Conservation (phyloP, 257 asterid species). For the Salvia hispanica region DNA sequence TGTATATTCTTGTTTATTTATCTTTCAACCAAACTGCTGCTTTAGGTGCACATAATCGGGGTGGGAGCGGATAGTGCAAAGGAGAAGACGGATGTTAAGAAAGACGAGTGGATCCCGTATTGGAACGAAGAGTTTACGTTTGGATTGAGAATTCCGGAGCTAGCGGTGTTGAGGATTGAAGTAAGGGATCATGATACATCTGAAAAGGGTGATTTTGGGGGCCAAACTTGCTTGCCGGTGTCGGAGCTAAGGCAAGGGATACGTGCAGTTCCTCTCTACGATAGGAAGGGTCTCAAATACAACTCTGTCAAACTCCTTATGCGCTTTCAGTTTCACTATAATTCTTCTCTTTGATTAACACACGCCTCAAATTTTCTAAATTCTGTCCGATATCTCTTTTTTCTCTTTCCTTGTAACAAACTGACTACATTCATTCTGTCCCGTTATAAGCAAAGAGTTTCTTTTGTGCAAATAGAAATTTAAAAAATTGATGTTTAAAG, state of each 20-base stretch:
- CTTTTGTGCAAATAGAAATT: no score
- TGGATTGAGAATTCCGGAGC: slow-evolving; percentile 78
- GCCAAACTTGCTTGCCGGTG: slow-evolving; percentile 86
- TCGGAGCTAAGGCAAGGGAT: slow-evolving; percentile 79
- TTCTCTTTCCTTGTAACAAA: no score
- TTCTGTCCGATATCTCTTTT: no score
- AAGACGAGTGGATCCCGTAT: slow-evolving; percentile 82
- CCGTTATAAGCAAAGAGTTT: no score
- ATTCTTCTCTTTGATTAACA: no score
- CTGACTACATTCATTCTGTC: no score
- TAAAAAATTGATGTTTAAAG: no score
- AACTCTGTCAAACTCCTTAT: slow-evolving; percentile 82
- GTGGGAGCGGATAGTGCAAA: slow-evolving; percentile 65
- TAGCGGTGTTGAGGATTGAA: slow-evolving; percentile 76
- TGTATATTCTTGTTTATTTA: no score
- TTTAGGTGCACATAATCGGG: slow-evolving; percentile 63
- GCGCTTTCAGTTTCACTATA: slow-evolving; percentile 56
- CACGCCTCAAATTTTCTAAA: no score
- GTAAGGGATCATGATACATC: slow-evolving; percentile 72
- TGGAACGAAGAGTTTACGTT: slow-evolving; percentile 81
- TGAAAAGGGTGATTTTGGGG: slow-evolving; percentile 87
- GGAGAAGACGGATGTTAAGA: slow-evolving; percentile 68
- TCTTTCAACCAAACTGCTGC: no score
- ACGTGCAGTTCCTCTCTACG: slow-evolving; percentile 73
- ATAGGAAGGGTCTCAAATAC: slow-evolving; percentile 69